Conservation (phyloP, 192 early-diverging fungal species). For the Jimgerdemannia flammicorona region DNA sequence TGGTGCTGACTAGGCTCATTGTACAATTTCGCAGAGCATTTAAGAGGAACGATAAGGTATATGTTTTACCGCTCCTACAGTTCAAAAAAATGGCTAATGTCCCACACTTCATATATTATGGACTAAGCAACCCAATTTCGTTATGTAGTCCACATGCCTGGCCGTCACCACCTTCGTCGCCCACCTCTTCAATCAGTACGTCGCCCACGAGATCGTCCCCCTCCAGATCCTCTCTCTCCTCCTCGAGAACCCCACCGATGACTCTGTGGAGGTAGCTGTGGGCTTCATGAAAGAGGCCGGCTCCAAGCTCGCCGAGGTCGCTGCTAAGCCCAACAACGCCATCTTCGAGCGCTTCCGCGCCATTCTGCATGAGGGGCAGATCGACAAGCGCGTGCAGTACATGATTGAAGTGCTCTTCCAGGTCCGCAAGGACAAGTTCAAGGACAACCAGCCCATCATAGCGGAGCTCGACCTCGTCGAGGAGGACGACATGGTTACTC, state of each 20-base stretch:
- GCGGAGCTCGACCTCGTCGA: slow-evolving; percentile 88
- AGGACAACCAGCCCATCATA: slow-evolving; percentile 75
- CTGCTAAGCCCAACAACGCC: slow-evolving; percentile 70
- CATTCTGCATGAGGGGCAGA: slow-evolving; percentile 89
- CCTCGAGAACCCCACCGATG: slow-evolving; percentile 83
- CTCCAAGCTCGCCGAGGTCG: slow-evolving; percentile 74
- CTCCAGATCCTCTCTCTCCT: slow-evolving; percentile 82
- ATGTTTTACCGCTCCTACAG: background rate
- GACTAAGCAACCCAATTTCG: background rate
- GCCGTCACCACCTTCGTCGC: slow-evolving; percentile 84
- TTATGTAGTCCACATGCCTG: slow-evolving; percentile 61
- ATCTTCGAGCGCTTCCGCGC: slow-evolving; percentile 91
- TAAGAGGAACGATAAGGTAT: slow-evolving; percentile 84
- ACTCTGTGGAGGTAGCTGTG: slow-evolving; percentile 95
- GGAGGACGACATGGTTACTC: slow-evolving; percentile 94
- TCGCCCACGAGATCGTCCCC: slow-evolving; percentile 85
- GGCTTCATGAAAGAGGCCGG: slow-evolving; percentile 91
- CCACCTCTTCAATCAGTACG: slow-evolving; percentile 88
- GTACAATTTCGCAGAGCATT: slow-evolving; percentile 90
- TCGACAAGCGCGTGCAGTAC: slow-evolving; percentile 94
- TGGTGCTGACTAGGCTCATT: slow-evolving; percentile 80
- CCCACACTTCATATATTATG: background rate
- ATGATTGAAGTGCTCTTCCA: slow-evolving; percentile 99
- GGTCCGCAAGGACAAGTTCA: slow-evolving; percentile 90
- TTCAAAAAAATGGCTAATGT: too few species aligned